A percentile compares a stretch with the other conserved stretches of the same genome.
Evolutionary conservation across 2,329 filamentous ascomycete genomes (phyloP).

Genomic region (Penicillium sp.): DNA sequence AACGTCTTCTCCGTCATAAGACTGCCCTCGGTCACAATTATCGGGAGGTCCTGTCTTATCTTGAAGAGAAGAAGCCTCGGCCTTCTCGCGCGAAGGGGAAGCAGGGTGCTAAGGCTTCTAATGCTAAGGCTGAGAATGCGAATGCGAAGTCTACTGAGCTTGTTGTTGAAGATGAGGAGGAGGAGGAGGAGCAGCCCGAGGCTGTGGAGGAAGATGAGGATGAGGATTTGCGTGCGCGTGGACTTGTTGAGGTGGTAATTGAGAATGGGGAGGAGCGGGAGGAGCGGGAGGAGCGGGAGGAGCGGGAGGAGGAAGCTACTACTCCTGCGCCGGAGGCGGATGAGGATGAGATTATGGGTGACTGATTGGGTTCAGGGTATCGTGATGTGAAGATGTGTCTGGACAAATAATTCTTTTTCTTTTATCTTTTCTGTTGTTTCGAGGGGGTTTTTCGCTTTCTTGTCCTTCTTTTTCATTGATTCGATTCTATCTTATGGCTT

Average conservation of each 20-base stretch:
- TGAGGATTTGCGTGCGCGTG: slow-evolving; percentile 37
- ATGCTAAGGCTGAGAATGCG: slow-evolving; percentile 21
- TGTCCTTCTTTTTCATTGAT: slow-evolving; percentile 5
- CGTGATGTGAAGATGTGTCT: slow-evolving; percentile 12
- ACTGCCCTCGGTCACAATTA: slow-evolving; percentile 77
- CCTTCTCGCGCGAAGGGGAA: slow-evolving; percentile 35
- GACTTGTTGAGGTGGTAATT: slow-evolving; percentile 42
- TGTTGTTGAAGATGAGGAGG: slow-evolving; percentile 43
- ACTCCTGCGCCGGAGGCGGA: slow-evolving; percentile 31
- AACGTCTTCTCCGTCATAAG: slow-evolving; percentile 73
- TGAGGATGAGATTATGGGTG: slow-evolving; percentile 45
- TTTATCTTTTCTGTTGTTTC: neutral
- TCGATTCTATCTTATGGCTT: slow-evolving; percentile 4
- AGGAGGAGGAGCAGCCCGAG: slow-evolving; percentile 37
- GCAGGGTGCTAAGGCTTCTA: slow-evolving; percentile 21
- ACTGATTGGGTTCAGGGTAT: slow-evolving; percentile 27
- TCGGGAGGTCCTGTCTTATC: slow-evolving; percentile 74
- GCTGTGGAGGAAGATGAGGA: slow-evolving; percentile 42
- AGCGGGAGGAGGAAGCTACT: slow-evolving; percentile 30
- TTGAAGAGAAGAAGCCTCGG: slow-evolving; percentile 63
- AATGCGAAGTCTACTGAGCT: slow-evolving; percentile 41
- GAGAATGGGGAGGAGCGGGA: slow-evolving; percentile 26
- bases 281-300: slow-evolving; percentile 30
- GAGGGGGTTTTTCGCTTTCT: slow-evolving; percentile 2
- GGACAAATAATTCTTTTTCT: neutral